A percentile compares a stretch with the other conserved stretches of the same genome.
Conservation (phyloP, 2,329 filamentous ascomycete species). For the Rhynchosporium secalis region DNA sequence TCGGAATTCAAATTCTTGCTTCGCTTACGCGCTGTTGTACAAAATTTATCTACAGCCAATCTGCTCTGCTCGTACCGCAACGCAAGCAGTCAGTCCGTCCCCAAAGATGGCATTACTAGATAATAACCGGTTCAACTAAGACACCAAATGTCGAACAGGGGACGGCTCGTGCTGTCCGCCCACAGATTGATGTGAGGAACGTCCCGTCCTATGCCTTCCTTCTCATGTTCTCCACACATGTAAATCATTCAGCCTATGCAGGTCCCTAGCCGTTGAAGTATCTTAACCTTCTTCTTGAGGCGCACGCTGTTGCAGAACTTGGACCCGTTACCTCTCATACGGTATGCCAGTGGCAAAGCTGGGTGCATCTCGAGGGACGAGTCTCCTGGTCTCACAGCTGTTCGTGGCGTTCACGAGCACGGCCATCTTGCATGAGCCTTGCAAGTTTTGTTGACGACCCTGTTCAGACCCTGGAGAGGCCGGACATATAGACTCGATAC, state of each 20-base stretch:
- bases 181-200: neutral
- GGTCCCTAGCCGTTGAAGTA: slow-evolving; percentile 5
- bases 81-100: no score
- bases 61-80: neutral
- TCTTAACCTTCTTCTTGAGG: slow-evolving; percentile 14
- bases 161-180: slow-evolving; percentile 5
- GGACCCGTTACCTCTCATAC: slow-evolving; percentile 8
- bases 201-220: slow-evolving; percentile 1
- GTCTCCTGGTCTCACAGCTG: slow-evolving; percentile 7
- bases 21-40: neutral
- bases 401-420: slow-evolving; percentile 9
- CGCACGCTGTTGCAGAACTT: slow-evolving; percentile 15
- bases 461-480: slow-evolving; percentile 18
- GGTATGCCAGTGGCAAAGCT: slow-evolving; percentile 14
- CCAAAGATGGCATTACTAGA: neutral
- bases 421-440: slow-evolving; percentile 2
- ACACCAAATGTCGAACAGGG: neutral
- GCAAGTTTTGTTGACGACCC: slow-evolving; percentile 5
- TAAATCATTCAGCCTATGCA: slow-evolving; percentile 16
- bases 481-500: slow-evolving; percentile 19
- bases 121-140: neutral
- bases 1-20: no score
- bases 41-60: slow-evolving; percentile 6
- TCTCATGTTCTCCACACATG: slow-evolving; percentile 15
- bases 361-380: slow-evolving; percentile 5